Base-by-base conservation (phyloP, 495 filamentous ascomycete genomes). In the Penicillium simplicissimum region DNA sequence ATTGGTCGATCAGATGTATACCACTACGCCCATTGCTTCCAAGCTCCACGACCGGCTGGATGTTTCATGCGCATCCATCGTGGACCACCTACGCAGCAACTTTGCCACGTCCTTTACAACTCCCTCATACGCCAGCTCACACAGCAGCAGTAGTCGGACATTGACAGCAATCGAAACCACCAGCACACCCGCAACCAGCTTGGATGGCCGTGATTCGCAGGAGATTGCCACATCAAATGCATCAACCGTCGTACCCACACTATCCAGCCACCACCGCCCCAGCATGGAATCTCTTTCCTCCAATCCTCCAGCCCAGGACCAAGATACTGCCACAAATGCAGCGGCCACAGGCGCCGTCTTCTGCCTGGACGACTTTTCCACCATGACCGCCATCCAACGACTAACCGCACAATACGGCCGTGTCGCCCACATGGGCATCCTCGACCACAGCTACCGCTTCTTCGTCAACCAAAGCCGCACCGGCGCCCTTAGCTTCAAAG, bases 341-440 rank as follows among this genome's bases (percentile, higher is more conserved):
- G 45, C 17, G 9, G 8, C 13, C 33, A 13, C 48, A 42, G 63
- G 67, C 1, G 60, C 42, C 8, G 66, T 74, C 3, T 73, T 69
- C 62, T 65, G 55, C 3, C 64, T 76, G 3, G 62, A 65, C 10
- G 71, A 76, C 40, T 70, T 77, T 57, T 60, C 62, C 23, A 73
- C 71, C 0, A 66, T 71, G 49, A 59, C 66, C 5, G 65, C 72
- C 25, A 69, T 77, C 17, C 65, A 74, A 36, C 55, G 49, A 0
- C 63, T 81, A 5, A 69, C 76, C 0, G 57, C 65, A 4, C 55
- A 64, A 9, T 73, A 80, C 51, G 74, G 79, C 13, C 69, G 67
- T 1, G 74, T 77, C 2, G 78, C 77, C 8, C 74, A 81, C 62
- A 80, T 79, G 77, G 79, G 76, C 1, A 72, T 81, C 25, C 70